Conservation (phyloP, 2,329 filamentous ascomycete species). For the Paecilomyces dactylethromorphus region DNA sequence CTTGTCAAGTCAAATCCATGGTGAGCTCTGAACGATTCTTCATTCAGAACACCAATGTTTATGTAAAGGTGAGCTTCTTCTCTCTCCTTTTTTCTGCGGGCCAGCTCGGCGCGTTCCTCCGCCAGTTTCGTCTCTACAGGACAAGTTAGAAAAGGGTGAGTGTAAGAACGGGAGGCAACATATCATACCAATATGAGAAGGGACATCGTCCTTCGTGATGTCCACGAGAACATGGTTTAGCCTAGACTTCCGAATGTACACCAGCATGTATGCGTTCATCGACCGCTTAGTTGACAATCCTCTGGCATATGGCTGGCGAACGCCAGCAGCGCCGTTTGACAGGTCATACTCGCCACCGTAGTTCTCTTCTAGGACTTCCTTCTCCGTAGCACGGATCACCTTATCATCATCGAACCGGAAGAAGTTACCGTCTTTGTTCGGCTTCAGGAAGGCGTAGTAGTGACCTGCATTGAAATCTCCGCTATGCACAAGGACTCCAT, state of each 20-base stretch:
- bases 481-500: constrained; percentile 92
- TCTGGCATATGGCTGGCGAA: constrained; percentile 59
- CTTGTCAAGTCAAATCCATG: constrained; percentile 76
- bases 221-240: constrained; percentile 76
- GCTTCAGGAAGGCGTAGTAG: constrained; percentile 96
- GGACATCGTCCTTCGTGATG: constrained; percentile 71
- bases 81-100: constrained; percentile 75
- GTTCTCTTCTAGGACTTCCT: constrained; percentile 92
- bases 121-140: constrained; percentile 61
- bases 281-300: constrained; percentile 60
- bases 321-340: constrained; percentile 49
- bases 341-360: constrained; percentile 79
- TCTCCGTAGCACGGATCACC: constrained; percentile 86
- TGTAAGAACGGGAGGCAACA: not conserved
- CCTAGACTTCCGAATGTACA: constrained; percentile 84
- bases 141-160: constrained; percentile 13
- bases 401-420: constrained; percentile 97
- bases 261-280: constrained; percentile 96
- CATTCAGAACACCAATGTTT: constrained; percentile 71
- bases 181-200: constrained; percentile 66
- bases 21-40: constrained; percentile 72
- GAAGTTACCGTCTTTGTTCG: constrained; percentile 85
- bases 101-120: constrained; percentile 70
- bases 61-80: constrained; percentile 95
- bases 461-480: constrained; percentile 95